Evolutionary conservation across 176 grass and related monocot species (phyloP).

Genomic region (Avena insularis): DNA sequence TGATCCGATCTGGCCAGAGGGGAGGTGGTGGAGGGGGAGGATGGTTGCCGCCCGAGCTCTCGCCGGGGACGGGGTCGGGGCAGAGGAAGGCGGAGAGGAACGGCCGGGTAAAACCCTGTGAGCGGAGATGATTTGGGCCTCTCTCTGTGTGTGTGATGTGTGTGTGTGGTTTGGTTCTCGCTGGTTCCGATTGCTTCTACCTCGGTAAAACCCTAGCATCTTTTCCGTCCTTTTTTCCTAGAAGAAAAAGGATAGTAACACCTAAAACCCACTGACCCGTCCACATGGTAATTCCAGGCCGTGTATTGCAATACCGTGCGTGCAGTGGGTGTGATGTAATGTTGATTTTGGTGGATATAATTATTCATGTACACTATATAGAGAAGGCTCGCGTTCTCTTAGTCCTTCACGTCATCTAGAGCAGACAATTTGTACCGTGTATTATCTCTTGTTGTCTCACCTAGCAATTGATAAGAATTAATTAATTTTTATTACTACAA

Average conservation of each 20-base stretch:
- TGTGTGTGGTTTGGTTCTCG: conserved; percentile 30
- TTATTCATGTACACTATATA: no score
- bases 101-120: conserved; percentile 24
- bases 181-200: conserved; percentile 32
- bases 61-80: not conserved
- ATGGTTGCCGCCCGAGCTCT: not conserved
- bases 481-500: no score
- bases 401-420: no score
- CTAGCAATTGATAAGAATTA: no score
- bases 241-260: not conserved
- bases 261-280: not conserved
- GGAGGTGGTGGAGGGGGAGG: not conserved
- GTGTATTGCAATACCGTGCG: not conserved
- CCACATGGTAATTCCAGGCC: not conserved
- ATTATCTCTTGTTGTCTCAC: no score
- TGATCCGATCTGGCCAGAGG: not conserved
- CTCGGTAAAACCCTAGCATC: conserved; percentile 31
- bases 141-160: not conserved
- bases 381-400: no score
- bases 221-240: not conserved
- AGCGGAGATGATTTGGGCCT: conserved; percentile 9
- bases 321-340: not conserved
- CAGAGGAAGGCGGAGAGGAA: conserved; percentile 10
- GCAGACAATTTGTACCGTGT: no score
- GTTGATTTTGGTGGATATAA: no score